Conservation (phyloP, 2,329 filamentous ascomycete genomes). For the Claviceps pazoutovae region DNA sequence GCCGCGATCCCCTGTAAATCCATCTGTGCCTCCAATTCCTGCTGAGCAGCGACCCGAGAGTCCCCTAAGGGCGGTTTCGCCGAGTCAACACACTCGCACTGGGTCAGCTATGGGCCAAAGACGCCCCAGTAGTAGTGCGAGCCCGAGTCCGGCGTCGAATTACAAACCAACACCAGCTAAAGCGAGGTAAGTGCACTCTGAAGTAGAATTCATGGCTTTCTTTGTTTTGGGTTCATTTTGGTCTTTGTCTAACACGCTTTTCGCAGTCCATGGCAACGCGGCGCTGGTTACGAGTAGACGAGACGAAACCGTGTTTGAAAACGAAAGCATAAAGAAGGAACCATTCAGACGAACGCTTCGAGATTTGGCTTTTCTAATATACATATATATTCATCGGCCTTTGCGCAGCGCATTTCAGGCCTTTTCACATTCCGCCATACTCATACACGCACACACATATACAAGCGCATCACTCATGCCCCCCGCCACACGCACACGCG, state of each 20-base stretch:
- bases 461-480: too few relatives aligned
- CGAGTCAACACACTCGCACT: conserved; percentile 18
- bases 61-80: conserved; percentile 21
- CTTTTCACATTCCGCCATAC: too few relatives aligned
- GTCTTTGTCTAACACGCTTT: conserved; percentile 6
- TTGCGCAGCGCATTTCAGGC: too few relatives aligned
- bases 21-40: conserved; percentile 29
- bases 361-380: too few relatives aligned
- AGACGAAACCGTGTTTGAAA: not conserved
- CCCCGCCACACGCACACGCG: too few relatives aligned
- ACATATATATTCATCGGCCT: too few relatives aligned
- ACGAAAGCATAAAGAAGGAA: too few relatives aligned
- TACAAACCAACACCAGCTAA: conserved; percentile 23
- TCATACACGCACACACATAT: too few relatives aligned
- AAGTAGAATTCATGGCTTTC: not conserved
- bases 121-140: conserved; percentile 18
- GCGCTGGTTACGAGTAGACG: conserved; percentile 28
- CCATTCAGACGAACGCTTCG: too few relatives aligned
- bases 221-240: not conserved
- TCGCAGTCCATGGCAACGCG: conserved; percentile 30
- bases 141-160: conserved; percentile 20
- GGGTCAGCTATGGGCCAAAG: conserved; percentile 10
- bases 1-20: conserved; percentile 24
- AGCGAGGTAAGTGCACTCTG: conserved; percentile 19
- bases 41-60: conserved; percentile 22